These are phyloP conservation scores for Anaeromyces robustus DNA, from an alignment of 192 early-diverging fungal species.

Conservation along the genomic window DNA sequence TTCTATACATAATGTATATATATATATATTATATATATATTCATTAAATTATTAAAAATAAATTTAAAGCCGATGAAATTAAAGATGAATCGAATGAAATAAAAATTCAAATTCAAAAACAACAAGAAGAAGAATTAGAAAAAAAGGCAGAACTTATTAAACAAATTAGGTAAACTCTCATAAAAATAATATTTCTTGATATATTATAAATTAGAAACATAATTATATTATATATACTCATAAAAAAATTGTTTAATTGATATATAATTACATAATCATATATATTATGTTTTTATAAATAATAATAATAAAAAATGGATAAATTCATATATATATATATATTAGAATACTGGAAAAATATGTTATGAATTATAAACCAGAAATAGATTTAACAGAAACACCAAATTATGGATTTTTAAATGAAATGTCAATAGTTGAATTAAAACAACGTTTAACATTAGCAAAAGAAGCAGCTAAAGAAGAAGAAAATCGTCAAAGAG, in stretches of 20 bases:
- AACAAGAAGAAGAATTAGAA: not conserved
- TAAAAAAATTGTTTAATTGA: no score
- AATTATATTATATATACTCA: no score
- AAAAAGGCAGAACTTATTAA: not conserved
- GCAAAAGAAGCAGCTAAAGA: not conserved
- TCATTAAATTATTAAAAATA: no score
- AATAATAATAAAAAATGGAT: no score
- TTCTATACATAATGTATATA: no score
- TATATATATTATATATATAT: no score
- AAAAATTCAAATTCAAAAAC: not conserved
- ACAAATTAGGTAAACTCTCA: not conserved
- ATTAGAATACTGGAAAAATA: not conserved
- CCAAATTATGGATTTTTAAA: not conserved
- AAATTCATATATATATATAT: not conserved
- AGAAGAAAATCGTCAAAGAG: not conserved
- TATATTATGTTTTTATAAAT: no score
- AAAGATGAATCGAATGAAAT: not conserved
- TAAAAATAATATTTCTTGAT: no score
- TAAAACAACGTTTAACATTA: not conserved
- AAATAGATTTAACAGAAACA: not conserved
- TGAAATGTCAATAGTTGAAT: not conserved
- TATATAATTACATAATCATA: no score
- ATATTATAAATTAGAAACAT: no score
- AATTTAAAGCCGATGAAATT: not conserved
- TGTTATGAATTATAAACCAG: not conserved